Evolutionary conservation across 202 grass and related monocot species (phyloP).

Genomic region (Hordeum pubiflorum): DNA sequence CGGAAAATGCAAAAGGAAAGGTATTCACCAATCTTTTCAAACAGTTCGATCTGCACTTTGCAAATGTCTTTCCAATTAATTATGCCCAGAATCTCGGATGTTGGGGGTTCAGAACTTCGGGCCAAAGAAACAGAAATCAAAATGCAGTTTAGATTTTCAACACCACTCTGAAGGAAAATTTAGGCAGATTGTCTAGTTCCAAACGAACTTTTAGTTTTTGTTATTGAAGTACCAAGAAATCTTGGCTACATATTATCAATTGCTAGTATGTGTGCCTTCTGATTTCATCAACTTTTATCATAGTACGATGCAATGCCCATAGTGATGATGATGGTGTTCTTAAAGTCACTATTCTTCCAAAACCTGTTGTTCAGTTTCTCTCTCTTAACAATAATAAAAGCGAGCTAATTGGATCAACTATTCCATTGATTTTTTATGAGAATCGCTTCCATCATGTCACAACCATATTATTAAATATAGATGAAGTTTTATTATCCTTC

Average conservation of each 20-base stretch:
- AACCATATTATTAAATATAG: background rate
- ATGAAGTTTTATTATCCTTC: background rate
- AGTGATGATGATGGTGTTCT: background rate
- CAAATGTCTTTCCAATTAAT: background rate
- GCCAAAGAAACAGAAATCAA: constrained; percentile 4
- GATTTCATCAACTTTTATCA: constrained; percentile 4
- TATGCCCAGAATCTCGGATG: constrained; percentile 7
- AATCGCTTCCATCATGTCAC: background rate
- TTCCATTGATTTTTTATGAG: background rate
- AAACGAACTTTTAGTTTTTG: background rate
- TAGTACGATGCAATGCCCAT: background rate
- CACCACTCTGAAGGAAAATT: background rate
- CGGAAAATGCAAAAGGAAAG: background rate
- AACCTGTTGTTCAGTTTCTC: background rate
- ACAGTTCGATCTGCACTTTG: background rate
- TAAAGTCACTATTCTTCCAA: background rate
- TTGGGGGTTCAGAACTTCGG: background rate
- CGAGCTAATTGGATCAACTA: background rate
- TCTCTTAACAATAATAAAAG: background rate
- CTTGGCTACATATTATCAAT: background rate
- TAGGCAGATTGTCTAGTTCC: background rate
- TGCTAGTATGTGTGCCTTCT: background rate
- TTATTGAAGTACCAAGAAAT: background rate
- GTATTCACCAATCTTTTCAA: background rate
- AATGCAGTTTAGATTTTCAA: background rate